A percentile compares a stretch with the other conserved stretches of the same genome.
Evolutionary conservation across 352 stramenopile genomes (phyloP).

Genomic region (Globisporangium irregulare): DNA sequence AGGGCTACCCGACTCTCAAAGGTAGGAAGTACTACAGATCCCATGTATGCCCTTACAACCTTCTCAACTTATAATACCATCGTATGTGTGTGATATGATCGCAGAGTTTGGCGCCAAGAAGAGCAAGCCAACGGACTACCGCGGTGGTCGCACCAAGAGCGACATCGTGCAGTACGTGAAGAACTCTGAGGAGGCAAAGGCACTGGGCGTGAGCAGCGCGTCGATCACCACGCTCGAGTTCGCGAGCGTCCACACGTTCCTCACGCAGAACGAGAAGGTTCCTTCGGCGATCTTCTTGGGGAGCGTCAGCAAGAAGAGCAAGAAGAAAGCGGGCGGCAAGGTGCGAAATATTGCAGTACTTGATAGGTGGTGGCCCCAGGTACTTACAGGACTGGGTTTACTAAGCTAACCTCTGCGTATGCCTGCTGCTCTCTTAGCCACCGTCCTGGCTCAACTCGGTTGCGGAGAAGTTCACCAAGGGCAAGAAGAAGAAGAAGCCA

Average conservation of each 20-base stretch:
- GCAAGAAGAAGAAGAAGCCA: slow-evolving; percentile 57
- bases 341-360: background rate
- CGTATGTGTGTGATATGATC: background rate
- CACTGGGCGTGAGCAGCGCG: slow-evolving; percentile 53
- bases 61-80: no score
- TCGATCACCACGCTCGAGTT: slow-evolving; percentile 49
- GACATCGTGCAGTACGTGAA: slow-evolving; percentile 78
- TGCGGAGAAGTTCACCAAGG: slow-evolving; percentile 50
- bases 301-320: slow-evolving; percentile 35
- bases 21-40: slow-evolving; percentile 17
- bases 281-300: slow-evolving; percentile 75
- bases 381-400: no score
- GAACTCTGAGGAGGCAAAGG: slow-evolving; percentile 65
- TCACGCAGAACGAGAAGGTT: slow-evolving; percentile 40
- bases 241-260: slow-evolving; percentile 50
- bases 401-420: no score
- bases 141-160: slow-evolving; percentile 48
- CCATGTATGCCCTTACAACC: no score
- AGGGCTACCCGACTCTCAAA: slow-evolving; percentile 83
- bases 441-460: slow-evolving; percentile 59
- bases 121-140: slow-evolving; percentile 74
- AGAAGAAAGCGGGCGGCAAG: slow-evolving; percentile 41
- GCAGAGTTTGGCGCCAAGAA: slow-evolving; percentile 78
- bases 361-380: no score
- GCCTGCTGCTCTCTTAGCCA: slow-evolving; percentile 16